These are phyloP conservation scores for Xylaria bambusicola DNA, from an alignment of 495 filamentous ascomycete species.

Conservation along the genomic window DNA sequence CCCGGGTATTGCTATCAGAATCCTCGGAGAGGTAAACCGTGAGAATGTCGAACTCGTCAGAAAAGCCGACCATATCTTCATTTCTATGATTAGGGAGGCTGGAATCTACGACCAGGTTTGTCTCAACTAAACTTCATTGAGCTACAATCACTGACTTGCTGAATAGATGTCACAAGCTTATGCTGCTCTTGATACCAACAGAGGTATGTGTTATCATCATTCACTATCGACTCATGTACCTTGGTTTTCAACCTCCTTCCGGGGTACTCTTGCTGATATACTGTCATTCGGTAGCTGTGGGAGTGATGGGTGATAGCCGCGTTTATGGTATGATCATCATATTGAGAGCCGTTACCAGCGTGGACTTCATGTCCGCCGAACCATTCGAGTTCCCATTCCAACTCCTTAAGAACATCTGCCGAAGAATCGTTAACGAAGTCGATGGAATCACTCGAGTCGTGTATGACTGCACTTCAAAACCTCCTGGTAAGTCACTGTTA, in stretches of 20 bases:
- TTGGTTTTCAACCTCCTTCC: neutral
- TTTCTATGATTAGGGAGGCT: conserved; percentile 78
- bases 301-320: conserved; percentile 47
- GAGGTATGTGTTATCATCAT: conserved; percentile 21
- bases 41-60: conserved; percentile 79
- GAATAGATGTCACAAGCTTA: conserved; percentile 74
- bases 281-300: conserved; percentile 55
- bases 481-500: conserved; percentile 57
- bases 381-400: conserved; percentile 65
- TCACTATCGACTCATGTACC: neutral
- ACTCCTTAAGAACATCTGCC: conserved; percentile 69
- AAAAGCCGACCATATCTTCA: conserved; percentile 86
- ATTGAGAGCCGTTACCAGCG: conserved; percentile 73
- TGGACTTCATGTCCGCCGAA: conserved; percentile 76
- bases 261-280: neutral
- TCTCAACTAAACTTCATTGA: neutral
- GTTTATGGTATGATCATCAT: conserved; percentile 45
- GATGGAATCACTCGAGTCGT: conserved; percentile 63
- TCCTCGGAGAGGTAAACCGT: conserved; percentile 83
- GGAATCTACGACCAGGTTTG: conserved; percentile 67
- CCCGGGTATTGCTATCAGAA: conserved; percentile 85
- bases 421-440: conserved; percentile 83
- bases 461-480: conserved; percentile 73
- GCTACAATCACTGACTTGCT: neutral
- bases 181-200: conserved; percentile 69